Base-by-base conservation (phyloP, 495 filamentous ascomycete genomes). In the Penicillium subrubescens region DNA sequence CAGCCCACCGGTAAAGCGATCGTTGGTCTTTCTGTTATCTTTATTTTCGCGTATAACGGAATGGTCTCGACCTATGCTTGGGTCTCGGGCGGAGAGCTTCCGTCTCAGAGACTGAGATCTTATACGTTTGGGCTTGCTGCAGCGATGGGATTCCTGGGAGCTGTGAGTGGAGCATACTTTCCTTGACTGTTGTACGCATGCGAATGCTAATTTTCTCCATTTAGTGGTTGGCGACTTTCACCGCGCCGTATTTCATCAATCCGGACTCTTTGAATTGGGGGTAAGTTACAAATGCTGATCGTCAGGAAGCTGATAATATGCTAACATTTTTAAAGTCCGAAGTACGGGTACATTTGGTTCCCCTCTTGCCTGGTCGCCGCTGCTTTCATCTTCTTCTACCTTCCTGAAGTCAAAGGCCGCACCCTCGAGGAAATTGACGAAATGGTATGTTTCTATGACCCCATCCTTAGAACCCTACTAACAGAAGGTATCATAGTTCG, bases 221-320 rank as follows among this genome's bases (percentile, higher is more conserved):
- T 25, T 79, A 60, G 78, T 84, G 86, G 86, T 73, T 88, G 51
- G 82, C 82, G 0, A 86, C 83, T 0, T 88, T 88, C 82, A 89
- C 75, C 76, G 88, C 61, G 1, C 86, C 86, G 8, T 88, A 89
- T 64, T 88, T 89, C 65, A 89, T 89, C 70, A 89, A 89, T 51
- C 84, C 85, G 0, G 73, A 73, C 31, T 71, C 80, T 3, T 64
- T 88, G 14, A 82, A 83, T 59, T 89, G 84, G 85, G 85, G 67
- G 67, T 70, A 57, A 23, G 43, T 7, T 23, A 41, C 17, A 7
- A 17, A 33, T 44, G 1, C 41, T 44, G 4, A 2, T 44, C 12
- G 19, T 8, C 2, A 23, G 3, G n/a, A 21, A 23, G 0, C 23
- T 7, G 8, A 23, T 3, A 8, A 21, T 8, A 23, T 48, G 21